Percentiles rank a stretch among this genome's conserved stretches.
phyloP scores from a whole-genome alignment of 169 alveolate species.

The Besnoitia besnoiti region DNA sequence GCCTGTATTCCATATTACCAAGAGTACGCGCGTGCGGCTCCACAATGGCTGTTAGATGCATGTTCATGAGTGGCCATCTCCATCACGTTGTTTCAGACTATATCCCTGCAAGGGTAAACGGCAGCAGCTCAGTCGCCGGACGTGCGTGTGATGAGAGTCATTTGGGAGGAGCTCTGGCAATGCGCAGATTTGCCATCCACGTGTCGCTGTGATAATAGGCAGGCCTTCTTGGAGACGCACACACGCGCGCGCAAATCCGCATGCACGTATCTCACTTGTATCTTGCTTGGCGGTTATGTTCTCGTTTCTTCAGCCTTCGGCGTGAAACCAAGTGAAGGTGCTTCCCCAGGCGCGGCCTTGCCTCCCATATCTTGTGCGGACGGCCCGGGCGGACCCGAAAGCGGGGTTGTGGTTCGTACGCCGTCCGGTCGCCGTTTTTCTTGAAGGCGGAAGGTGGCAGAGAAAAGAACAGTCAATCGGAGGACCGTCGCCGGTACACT shows the following conservation, averaged over 20 bases:
- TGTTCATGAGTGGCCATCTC: neutral
- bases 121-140: too few species aligned
- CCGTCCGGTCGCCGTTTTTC: neutral
- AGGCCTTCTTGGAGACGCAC: too few species aligned
- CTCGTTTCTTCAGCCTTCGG: neutral
- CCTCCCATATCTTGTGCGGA: too few species aligned
- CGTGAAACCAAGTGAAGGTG: neutral
- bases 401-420: neutral
- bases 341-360: too few species aligned
- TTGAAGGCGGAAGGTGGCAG: neutral
- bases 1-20: neutral
- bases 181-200: neutral
- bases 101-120: neutral
- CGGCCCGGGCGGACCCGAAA: too few species aligned
- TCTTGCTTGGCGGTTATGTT: neutral
- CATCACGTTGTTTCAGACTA: too few species aligned
- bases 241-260: too few species aligned
- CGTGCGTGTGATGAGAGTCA: too few species aligned
- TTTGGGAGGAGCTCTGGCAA: neutral
- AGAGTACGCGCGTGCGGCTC: neutral
- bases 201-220: neutral
- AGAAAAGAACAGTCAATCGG: too few species aligned
- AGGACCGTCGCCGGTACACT: too few species aligned
- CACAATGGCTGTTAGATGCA: neutral
- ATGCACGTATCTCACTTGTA: neutral